phyloP scores from a whole-genome alignment of 2,329 filamentous ascomycete species.

The Xylaria sp. region DNA sequence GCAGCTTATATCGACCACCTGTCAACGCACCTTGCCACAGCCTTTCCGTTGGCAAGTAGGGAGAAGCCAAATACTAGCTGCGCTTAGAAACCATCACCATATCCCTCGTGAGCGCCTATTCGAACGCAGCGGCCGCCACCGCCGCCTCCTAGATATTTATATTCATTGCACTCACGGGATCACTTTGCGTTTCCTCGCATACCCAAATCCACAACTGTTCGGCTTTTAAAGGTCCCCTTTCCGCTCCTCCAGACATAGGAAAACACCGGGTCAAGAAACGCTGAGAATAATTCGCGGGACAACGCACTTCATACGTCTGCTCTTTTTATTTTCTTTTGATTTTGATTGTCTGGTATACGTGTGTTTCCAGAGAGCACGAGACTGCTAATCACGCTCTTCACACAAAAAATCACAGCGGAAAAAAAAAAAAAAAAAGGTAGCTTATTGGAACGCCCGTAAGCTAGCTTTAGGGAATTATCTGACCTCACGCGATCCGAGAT shows the following conservation, averaged over 20 bases:
- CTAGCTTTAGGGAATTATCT: background rate
- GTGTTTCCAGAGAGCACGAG: slow-evolving; percentile 1
- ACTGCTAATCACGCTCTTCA: background rate
- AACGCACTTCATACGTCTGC: slow-evolving; percentile 8
- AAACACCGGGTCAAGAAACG: background rate
- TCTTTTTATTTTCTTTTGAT: slow-evolving; percentile 2
- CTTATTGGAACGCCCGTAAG: slow-evolving; percentile 9
- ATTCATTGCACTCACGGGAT: background rate
- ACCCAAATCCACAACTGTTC: background rate
- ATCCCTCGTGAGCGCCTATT: background rate
- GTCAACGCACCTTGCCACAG: slow-evolving; percentile 1
- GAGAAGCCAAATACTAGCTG: slow-evolving; percentile 1
- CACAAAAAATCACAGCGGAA: background rate
- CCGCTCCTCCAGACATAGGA: background rate
- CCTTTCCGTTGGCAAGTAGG: background rate
- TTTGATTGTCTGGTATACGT: background rate
- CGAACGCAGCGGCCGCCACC: background rate
- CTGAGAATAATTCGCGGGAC: slow-evolving; percentile 4
- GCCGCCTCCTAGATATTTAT: background rate
- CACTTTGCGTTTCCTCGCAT: background rate
- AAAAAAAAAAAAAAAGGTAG: slow-evolving; percentile 5
- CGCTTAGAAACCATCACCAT: background rate
- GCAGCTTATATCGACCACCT: slow-evolving; percentile 12
- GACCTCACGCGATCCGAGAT: slow-evolving; percentile 1
- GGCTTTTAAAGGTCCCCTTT: background rate